Percentiles rank a stretch among this genome's conserved stretches.
Evolutionary conservation across 129 eudicot genomes (phyloP).

Genomic region (Sambucus nigra): DNA sequence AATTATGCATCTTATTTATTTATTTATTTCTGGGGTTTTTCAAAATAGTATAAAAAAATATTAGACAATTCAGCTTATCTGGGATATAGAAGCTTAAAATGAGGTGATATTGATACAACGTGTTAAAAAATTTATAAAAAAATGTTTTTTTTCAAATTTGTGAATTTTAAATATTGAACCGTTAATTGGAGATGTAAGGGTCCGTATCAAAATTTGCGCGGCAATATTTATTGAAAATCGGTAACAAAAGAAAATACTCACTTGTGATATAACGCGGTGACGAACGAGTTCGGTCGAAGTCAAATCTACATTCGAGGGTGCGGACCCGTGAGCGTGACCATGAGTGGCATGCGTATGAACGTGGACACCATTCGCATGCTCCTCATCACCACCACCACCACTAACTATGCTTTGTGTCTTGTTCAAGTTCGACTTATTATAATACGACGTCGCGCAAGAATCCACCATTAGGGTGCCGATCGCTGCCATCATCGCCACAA

Average conservation of each 20-base stretch:
- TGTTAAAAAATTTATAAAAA: no score
- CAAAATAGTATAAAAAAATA: no score
- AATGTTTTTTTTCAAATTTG: no score
- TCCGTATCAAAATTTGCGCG: no score
- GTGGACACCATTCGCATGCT: slow-evolving; percentile 13
- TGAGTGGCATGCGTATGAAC: slow-evolving; percentile 32
- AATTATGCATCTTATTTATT: no score
- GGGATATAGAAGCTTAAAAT: no score
- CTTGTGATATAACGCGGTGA: slow-evolving; percentile 35
- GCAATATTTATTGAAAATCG: no score
- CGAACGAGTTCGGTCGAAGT: slow-evolving; percentile 20
- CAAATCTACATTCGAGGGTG: neutral
- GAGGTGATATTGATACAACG: no score
- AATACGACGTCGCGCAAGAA: slow-evolving; percentile 27
- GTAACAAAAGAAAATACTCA: slow-evolving; percentile 1
- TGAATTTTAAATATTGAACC: no score
- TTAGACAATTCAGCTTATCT: no score
- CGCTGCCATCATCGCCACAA: slow-evolving; percentile 34
- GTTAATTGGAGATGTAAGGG: no score
- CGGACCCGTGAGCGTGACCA: slow-evolving; percentile 36
- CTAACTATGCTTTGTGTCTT: neutral
- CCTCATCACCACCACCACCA: slow-evolving; percentile 11
- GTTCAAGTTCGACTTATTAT: slow-evolving; percentile 8
- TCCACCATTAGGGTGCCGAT: slow-evolving; percentile 37
- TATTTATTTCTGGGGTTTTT: no score